These are phyloP conservation scores for Paramecium tetraurelia DNA, from an alignment of 73 alveolate species.

Conservation along the genomic window DNA sequence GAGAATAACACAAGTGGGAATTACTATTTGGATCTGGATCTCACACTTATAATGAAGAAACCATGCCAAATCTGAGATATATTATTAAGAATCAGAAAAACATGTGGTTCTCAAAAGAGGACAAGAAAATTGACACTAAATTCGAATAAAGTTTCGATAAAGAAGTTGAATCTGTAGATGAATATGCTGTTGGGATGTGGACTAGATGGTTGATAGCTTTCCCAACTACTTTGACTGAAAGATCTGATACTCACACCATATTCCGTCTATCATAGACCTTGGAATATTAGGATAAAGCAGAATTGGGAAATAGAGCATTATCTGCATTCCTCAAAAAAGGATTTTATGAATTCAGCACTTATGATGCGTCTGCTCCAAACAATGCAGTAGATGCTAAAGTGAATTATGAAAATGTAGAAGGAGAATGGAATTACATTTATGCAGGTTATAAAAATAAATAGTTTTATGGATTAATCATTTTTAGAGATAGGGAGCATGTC, in stretches of 20 bases:
- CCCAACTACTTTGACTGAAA: conserved; percentile 12
- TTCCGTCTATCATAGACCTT: background rate
- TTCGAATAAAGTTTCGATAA: background rate
- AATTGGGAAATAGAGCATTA: conserved; percentile 40
- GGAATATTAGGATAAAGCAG: conserved; percentile 10
- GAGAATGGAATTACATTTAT: conserved; percentile 33
- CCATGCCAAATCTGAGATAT: background rate
- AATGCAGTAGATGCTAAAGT: background rate
- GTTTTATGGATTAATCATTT: background rate
- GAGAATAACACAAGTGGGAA: conserved; percentile 17
- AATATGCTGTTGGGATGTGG: conserved; percentile 38
- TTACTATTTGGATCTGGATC: background rate
- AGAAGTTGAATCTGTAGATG: conserved; percentile 28
- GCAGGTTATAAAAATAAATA: background rate
- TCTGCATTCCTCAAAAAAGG: conserved; percentile 27
- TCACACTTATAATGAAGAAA: background rate
- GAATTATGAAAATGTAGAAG: background rate
- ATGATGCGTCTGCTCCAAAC: background rate
- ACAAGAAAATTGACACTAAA: background rate
- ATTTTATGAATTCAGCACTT: background rate
- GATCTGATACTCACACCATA: conserved; percentile 27
- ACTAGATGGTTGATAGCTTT: conserved; percentile 44
- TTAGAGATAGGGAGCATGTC: background rate
- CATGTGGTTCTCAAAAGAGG: background rate
- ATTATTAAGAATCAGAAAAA: background rate